These are phyloP conservation scores for Pseudocercospora musae DNA, from an alignment of 2,329 filamentous ascomycete species.

Conservation along the genomic window DNA sequence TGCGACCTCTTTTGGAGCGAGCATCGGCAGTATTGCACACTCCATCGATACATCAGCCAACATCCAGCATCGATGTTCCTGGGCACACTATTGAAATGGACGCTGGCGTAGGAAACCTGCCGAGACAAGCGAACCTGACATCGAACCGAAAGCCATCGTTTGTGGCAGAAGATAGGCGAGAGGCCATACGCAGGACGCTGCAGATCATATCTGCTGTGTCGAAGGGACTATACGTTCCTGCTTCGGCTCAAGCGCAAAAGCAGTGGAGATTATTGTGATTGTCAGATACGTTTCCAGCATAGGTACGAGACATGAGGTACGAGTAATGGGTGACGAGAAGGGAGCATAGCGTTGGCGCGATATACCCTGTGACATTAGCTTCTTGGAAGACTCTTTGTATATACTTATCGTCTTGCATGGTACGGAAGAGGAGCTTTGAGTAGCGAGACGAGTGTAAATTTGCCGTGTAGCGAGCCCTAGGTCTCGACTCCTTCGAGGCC, in stretches of 20 bases:
- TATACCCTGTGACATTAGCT: neutral
- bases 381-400: neutral
- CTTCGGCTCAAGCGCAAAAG: neutral
- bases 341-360: neutral
- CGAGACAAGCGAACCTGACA: constrained; percentile 1
- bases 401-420: neutral
- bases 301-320: neutral
- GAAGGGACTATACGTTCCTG: constrained; percentile 10
- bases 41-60: neutral
- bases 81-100: constrained; percentile 1
- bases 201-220: constrained; percentile 21
- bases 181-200: constrained; percentile 23
- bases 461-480: neutral
- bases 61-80: neutral
- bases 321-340: neutral
- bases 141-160: neutral
- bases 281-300: neutral
- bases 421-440: neutral
- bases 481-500: neutral
- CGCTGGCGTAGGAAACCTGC: neutral
- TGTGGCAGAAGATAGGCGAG: constrained; percentile 14
- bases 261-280: neutral
- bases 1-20: neutral
- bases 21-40: neutral
- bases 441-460: neutral